Base-by-base conservation (phyloP, 108 stramenopile species). In the Bacterosira constricta region DNA sequence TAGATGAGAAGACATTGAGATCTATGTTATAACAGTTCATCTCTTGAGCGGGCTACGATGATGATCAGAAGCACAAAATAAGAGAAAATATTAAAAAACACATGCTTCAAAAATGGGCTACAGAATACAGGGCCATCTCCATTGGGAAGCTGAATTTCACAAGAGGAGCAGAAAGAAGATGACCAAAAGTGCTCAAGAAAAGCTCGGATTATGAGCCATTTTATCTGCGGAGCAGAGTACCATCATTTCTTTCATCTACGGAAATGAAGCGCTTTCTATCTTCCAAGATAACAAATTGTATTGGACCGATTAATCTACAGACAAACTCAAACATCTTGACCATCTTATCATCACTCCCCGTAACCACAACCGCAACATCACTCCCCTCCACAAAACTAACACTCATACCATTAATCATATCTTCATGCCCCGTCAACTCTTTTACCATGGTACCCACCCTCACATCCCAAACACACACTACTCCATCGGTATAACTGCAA, bases 381-480 rank as follows among this genome's bases (percentile, higher is more conserved):
- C 54, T 80, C 4, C 60, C 69, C 62, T 75, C 64, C n/a, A 69
- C 73, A 65, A 66, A 75, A 5, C 44, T 44, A 15, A 85, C 47
- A 72, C 71, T 59, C 58, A 97, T 69, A 63, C 97, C 96, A 67
- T 96, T 93, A 55, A 96, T 86, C 76, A 93, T 83, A 53, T 96
- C 93, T 15, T 71, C 69, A 77, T 96, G 94, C 10, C 94, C 95
- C 7, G 95, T 90, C 54, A 96, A 62, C 11, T 73, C 63, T 20
- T 60, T 62, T 3, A 93, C 29, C 37, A 86, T 61, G 21, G 32
- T 79, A 9, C 98, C 98, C 57, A 70, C 85, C 20, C 96, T 76
- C 13, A 90, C 97, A 77, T 99, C 98, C 96, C 96, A 99, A 18
- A 90, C 42, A 12, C 95, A 81, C 13, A 98, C 68, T 10, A 55